Evolutionary conservation across 176 grass and related monocot species (phyloP).

Genomic region (Hsuehochloa calcarea): DNA sequence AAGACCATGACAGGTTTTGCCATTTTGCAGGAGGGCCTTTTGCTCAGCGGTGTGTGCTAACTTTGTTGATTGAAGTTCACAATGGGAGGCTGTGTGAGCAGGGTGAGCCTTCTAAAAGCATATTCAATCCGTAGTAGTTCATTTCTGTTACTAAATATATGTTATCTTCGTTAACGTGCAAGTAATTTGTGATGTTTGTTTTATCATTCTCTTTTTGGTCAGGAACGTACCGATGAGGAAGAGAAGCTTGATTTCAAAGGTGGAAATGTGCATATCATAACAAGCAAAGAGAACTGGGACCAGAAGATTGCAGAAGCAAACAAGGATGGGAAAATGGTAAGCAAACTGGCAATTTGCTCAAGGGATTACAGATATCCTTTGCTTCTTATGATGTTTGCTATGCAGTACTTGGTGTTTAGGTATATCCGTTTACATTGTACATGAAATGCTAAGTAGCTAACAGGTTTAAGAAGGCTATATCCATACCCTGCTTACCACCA

Average conservation of each 20-base stretch:
- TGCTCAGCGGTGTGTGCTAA: background rate
- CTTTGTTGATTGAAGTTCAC: background rate
- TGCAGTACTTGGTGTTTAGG: constrained; percentile 4
- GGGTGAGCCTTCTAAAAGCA: constrained; percentile 31
- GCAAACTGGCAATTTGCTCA: constrained; percentile 15
- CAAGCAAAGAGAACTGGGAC: constrained; percentile 85
- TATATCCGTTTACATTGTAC: background rate
- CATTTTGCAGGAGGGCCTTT: background rate
- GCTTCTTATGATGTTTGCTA: constrained; percentile 11
- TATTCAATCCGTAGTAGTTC: background rate
- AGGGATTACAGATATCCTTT: background rate
- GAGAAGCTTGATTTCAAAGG: constrained; percentile 73
- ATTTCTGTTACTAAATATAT: background rate
- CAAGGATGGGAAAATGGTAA: constrained; percentile 85
- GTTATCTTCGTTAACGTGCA: background rate
- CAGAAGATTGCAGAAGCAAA: constrained; percentile 84
- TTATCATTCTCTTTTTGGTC: constrained; percentile 25
- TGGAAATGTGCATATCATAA: constrained; percentile 82
- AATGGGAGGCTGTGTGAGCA: constrained; percentile 51
- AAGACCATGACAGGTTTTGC: background rate
- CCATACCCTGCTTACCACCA: background rate
- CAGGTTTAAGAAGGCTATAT: background rate
- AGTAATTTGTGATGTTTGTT: background rate
- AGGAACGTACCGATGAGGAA: constrained; percentile 50
- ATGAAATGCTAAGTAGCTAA: background rate